Conservation (phyloP, 495 filamentous ascomycete genomes). For the Neurospora cerealis region DNA sequence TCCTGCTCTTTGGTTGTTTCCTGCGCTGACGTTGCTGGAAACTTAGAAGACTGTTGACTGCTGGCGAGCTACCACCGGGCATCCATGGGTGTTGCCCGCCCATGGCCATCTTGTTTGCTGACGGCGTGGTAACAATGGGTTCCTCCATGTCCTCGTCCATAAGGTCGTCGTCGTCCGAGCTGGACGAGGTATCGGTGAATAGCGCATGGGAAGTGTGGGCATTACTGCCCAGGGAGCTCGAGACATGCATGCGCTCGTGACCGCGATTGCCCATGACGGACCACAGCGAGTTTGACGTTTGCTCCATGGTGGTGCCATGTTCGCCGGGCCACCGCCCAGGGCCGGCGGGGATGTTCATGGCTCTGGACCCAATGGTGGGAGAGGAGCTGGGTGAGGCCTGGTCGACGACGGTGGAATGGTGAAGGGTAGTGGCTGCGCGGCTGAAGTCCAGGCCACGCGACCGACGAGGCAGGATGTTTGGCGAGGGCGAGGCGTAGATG, state of each 20-base stretch:
- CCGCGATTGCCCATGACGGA: conserved; percentile 32
- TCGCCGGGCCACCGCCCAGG: conserved; percentile 24
- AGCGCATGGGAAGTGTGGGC: conserved; percentile 47
- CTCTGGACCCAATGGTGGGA: conserved; percentile 68
- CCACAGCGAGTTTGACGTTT: conserved; percentile 33
- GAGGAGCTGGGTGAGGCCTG: conserved; percentile 91
- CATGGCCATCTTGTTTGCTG: conserved; percentile 45
- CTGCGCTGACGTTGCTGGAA: conserved; percentile 69
- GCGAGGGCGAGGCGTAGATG: conserved; percentile 63
- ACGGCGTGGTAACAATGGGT: conserved; percentile 58
- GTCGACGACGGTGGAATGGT: conserved; percentile 87
- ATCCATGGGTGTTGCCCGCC: conserved; percentile 38
- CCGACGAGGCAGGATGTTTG: conserved; percentile 71
- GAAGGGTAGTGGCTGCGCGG: conserved; percentile 86
- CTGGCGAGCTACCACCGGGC: conserved; percentile 46
- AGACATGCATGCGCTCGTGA: conserved; percentile 61
- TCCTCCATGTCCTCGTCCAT: conserved; percentile 82
- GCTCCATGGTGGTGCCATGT: conserved; percentile 24
- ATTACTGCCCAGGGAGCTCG: conserved; percentile 78
- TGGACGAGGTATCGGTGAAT: conserved; percentile 67
- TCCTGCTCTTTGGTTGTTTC: conserved; percentile 36
- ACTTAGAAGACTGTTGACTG: conserved; percentile 59
- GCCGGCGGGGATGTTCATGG: conserved; percentile 59
- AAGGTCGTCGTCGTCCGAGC: conserved; percentile 63
- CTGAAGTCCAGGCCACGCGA: conserved; percentile 86